Evolutionary conservation across 208 protist genomes (phyloP), one percentile per base, ranked within the genome.

Genomic region (Crithidia expoeki): DNA sequence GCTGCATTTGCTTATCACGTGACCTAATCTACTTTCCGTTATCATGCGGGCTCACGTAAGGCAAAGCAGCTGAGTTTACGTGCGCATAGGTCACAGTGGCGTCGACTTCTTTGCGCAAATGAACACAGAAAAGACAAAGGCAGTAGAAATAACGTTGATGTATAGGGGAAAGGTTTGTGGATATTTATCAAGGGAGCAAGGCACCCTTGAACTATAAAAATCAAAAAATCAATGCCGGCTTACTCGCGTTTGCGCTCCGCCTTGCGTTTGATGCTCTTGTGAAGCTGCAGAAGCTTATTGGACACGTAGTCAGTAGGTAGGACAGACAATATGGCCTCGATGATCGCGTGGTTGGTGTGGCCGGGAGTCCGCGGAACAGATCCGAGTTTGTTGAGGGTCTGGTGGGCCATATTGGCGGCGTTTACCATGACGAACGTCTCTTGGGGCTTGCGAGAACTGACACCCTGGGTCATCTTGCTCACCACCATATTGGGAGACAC

Each of bases 401-500:
- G 85, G 30, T 76, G 76, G 32, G 91, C 91, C 84, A 94, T 90
- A 11, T 53, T 44, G 38, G 77, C 70, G 1, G 89, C 86, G 50
- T 83, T 84, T 23, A 91, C 82, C 70, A 83, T 91, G 10, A 92
- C 27, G 64, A 96, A 89, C 19, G 81, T 82, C 59, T 94, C 82
- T 33, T 81, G 80, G 19, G 88, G 88, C 61, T 81, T 80, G 36
- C 82, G 81, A 9, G 66, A 75, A 66, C 85, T 92, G 30, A 76
- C 55, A 44, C 88, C 88, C 55, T 91, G 85, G 4, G 88, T 94
- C 89, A 96, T 95, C 46, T 75, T 67, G 70, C 85, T 92, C 55
- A 90, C 83, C 0, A 96, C 92, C 53, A 90, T 77, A 76, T 89
- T 91, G n/a, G 92, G 92, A 10, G 83, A 82, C 21, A 92, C 79